Evolutionary conservation across 371 early-diverging fungal species (phyloP), one percentile per base, ranked within the genome.

Genomic region (Mucor mucedo): DNA sequence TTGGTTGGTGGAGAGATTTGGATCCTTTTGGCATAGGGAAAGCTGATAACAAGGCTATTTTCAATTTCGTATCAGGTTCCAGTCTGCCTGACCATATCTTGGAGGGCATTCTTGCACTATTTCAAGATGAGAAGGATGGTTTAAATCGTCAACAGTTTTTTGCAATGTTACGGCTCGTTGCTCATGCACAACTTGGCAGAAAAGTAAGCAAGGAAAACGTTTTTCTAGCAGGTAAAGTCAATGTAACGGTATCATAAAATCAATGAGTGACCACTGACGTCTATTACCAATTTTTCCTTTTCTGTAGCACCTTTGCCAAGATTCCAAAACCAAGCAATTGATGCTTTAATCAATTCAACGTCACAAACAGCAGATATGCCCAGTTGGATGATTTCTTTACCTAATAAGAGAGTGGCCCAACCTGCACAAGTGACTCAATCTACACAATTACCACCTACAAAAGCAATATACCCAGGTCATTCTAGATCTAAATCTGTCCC

Each of bases 151-250:
- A 52, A 16, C 69, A 76, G 33, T 79, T 76, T 54, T 79, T 74
- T 60, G 76, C 79, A 35, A 70, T 79, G 35, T 61, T 79, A n/a
- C 65, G 79, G 27, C 57, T 79, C 7, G 69, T 76, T 55, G 72
- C 75, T n/a, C 76, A 79, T 70, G 79, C 75, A 16, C 79, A 79
- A 53, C 68, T 72, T 63, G 79, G 79, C 21, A 62, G 76, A 6
- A 35, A 41, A 29, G 52, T 76, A 5, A 68, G 48, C 40, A 70
- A 62, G n/a, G 71, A 76, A 53, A 47, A 74, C 41, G 70, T 76
- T 10, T 68, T 60, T 58, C 44, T 74, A 40, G 76, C 71, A 72
- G 76, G 79, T 76, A 64, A 58, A 33, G 29, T 13, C 28, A 5
- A 44, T 42, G 44, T 8, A 35, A 1, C 35, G 28, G 38, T 58